Base-by-base conservation (phyloP, 805 yeast genomes). In the Candida ortonii region DNA sequence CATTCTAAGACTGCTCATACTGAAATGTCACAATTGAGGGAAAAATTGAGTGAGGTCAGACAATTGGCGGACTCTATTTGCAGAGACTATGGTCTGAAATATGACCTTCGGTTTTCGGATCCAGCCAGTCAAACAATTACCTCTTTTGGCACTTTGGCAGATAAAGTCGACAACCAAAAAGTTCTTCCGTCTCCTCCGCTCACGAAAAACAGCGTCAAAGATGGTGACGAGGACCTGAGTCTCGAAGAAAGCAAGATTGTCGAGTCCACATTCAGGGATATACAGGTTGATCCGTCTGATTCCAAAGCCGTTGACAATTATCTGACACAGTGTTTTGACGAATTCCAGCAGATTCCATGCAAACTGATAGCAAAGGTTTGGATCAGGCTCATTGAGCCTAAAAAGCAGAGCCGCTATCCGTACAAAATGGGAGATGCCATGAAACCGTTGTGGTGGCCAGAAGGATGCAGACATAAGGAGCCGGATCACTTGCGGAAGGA, bases 371-470 rank as follows among this genome's bases (percentile, higher is more conserved):
- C 84, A 6, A 83, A 81, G 50, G 63, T 69, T 8, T 82, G 88
- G 87, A 80, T 84, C 28, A 73, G 69, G 46, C 55, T 64, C 1
- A 64, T 80, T 11, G 87, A 80, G 49, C 89, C 90, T 2, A 65
- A 59, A 34, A 83, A 83, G 43, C 86, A 81, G 55, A 65, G 80
- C 1, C 57, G 61, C 16, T 70, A 61, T 45, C 90, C 90, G 3
- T 83, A 83, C 52, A 80, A 74, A 34, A 49, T 52, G 7, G 76
- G 76, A 2, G 70, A 71, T 10, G 30, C 16, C 0, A 46, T 71
- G 9, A 72, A 64, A 42, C 93, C 90, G 1, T 48, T 51, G 5
- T 82, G 89, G 89, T 83, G 93, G 93, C 89, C 89, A 0, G 22
- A 26, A 0, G 37, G 43, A 9, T 72, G 79, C 1, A 61, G 73